A percentile compares a stretch with the other conserved stretches of the same genome.
phyloP scores from a whole-genome alignment of 2,329 filamentous ascomycete genomes.

The Penicillium paneum region DNA sequence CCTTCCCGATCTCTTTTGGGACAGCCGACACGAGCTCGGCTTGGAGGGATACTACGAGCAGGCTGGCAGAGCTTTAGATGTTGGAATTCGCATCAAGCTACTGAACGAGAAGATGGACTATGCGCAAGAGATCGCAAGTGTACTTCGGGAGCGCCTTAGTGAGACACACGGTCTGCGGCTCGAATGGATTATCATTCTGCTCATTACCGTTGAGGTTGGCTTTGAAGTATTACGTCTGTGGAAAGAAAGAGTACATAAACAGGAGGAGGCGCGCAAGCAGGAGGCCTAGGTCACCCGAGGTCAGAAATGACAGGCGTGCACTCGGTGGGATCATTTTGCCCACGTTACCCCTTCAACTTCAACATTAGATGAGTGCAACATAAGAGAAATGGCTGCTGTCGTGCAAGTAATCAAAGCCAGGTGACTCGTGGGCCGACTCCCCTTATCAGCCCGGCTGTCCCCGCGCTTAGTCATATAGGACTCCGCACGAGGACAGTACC shows the following conservation, averaged over 20 bases:
- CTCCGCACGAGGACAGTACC: constrained; percentile 3
- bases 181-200: constrained; percentile 92
- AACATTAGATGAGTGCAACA: background rate
- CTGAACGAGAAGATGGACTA: constrained; percentile 98
- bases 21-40: constrained; percentile 80
- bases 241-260: constrained; percentile 55
- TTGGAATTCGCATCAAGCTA: constrained; percentile 83
- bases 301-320: background rate
- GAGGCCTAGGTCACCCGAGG: background rate
- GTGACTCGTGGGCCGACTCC: background rate
- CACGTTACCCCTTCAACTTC: constrained; percentile 14
- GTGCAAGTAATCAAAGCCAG: background rate
- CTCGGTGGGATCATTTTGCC: background rate
- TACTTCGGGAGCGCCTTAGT: constrained; percentile 80
- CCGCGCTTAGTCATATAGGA: constrained; percentile 7
- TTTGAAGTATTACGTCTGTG: constrained; percentile 78
- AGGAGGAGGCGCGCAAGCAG: constrained; percentile 22
- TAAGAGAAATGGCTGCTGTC: background rate
- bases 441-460: background rate
- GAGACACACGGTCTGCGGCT: constrained; percentile 85
- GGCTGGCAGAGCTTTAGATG: constrained; percentile 84
- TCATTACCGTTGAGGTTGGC: constrained; percentile 88
- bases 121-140: constrained; percentile 87
- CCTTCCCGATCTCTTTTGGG: constrained; percentile 95
- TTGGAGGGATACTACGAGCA: constrained; percentile 94